Base-by-base conservation (phyloP, 2,329 filamentous ascomycete genomes). In the Chrysoporthe austroafricana region DNA sequence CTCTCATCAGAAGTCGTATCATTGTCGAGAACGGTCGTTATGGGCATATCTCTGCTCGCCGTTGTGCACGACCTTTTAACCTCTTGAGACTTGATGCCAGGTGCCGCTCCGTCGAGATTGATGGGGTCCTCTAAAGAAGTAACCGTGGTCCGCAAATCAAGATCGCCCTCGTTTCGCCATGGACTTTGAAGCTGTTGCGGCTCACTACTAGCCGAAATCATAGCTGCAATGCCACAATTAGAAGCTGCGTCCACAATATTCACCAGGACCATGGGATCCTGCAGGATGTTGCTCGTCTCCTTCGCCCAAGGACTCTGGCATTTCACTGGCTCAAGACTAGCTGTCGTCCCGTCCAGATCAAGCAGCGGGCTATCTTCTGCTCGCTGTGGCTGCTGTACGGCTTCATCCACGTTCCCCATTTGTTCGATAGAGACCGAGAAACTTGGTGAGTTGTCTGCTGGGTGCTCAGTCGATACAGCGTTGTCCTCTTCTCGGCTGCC, bases 1-100 rank as follows among this genome's bases (percentile, higher is more conserved):
- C 11, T 62, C 57, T 34, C 59, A n/a, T 34, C n/a, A n/a, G 16
- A 4, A n/a, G n/a, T 43, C 66, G 70, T 56, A 73, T 71, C 5
- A 21, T 39, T 50, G 18, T 5, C 32, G n/a, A 50, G 7, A 42
- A 46, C 36, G 48, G 32, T 66, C 66, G 44, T 70, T 64, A 44
- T 70, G 70, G 1, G 65, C 34, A 52, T 54, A 5, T 58, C 59
- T 18, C n/a, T 16, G 18, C 5, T 32, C 9, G 11, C 58, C n/a
- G 58, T 46, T 16, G 64, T 50, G 66, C 66, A 68, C 4, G 62
- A 56, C 16, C 60, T 64, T 50, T 66, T 60, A 34, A 48, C 16
- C 5, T 50, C 8, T 14, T 42, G 54, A 6, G 54, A 42, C 5
- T 42, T 44, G 3, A n/a, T 52, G 11, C n/a, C 18, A 14, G 21